phyloP scores from a whole-genome alignment of 2,329 filamentous ascomycete species.

The Metarhizium rileyi region DNA sequence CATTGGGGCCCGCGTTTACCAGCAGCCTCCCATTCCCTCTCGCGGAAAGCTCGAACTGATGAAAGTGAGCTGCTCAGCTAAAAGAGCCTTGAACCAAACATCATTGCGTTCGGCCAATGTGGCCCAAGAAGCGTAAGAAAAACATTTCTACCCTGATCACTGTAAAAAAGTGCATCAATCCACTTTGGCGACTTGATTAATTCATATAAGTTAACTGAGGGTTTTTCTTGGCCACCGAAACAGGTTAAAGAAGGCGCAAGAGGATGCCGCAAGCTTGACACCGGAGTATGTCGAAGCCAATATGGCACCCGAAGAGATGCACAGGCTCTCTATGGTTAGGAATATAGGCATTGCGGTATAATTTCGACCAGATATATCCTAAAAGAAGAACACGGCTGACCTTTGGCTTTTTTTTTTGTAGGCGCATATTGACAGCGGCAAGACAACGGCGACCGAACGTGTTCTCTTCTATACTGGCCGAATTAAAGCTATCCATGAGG shows the following conservation, averaged over 20 bases:
- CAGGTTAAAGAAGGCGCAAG: slow-evolving; percentile 42
- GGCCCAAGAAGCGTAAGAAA: slow-evolving; percentile 32
- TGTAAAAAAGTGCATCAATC: too few relatives aligned
- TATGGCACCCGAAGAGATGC: slow-evolving; percentile 68
- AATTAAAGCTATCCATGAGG: slow-evolving; percentile 95
- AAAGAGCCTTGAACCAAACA: slow-evolving; percentile 23
- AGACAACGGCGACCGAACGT: slow-evolving; percentile 92
- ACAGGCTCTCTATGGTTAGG: slow-evolving; percentile 69
- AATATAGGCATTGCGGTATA: slow-evolving; percentile 95
- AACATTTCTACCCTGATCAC: neutral
- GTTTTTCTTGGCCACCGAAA: neutral
- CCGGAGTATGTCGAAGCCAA: slow-evolving; percentile 62
- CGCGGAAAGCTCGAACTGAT: slow-evolving; percentile 6
- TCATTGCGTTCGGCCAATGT: slow-evolving; percentile 19
- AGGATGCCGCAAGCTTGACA: slow-evolving; percentile 41
- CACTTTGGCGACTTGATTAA: too few relatives aligned
- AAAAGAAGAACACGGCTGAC: slow-evolving; percentile 3
- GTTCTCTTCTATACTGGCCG: slow-evolving; percentile 97
- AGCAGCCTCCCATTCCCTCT: slow-evolving; percentile 7
- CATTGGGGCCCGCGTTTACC: slow-evolving; percentile 21
- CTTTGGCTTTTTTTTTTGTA: slow-evolving; percentile 27
- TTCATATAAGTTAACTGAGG: neutral
- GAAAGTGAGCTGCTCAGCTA: neutral
- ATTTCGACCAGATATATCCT: slow-evolving; percentile 6
- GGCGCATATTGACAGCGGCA: slow-evolving; percentile 98